Evolutionary conservation across 495 filamentous ascomycete species (phyloP).

Genomic region (Neurospora tetrasperma): DNA sequence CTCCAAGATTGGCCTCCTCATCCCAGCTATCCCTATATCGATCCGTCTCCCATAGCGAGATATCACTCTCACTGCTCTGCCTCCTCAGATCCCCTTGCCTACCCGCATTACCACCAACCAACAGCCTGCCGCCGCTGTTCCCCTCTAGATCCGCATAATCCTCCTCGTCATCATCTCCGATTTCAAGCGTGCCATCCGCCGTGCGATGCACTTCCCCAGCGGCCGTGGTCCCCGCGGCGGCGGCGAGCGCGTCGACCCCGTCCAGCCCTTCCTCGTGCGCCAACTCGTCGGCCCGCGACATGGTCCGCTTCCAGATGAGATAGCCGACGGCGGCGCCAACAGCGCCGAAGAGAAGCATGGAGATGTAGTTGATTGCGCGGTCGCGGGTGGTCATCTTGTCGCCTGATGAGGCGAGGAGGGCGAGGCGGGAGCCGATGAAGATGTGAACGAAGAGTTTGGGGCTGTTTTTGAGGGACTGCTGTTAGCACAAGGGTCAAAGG

Average conservation of each 20-base stretch:
- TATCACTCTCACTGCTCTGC: slow-evolving; percentile 40
- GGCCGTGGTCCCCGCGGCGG: slow-evolving; percentile 6
- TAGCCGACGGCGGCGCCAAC: slow-evolving; percentile 69
- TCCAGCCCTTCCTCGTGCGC: slow-evolving; percentile 67
- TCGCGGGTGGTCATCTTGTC: slow-evolving; percentile 55
- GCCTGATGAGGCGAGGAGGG: slow-evolving; percentile 54
- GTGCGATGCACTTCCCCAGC: slow-evolving; percentile 4
- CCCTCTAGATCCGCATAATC: slow-evolving; percentile 8
- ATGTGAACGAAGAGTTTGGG: slow-evolving; percentile 89
- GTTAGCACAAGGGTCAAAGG: neutral
- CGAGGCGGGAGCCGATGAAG: slow-evolving; percentile 73
- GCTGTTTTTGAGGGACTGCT: slow-evolving; percentile 9
- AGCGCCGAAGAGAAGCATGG: slow-evolving; percentile 57
- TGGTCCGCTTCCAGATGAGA: slow-evolving; percentile 79
- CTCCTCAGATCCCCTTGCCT: neutral
- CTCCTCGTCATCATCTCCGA: slow-evolving; percentile 19
- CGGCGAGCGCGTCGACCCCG: slow-evolving; percentile 12
- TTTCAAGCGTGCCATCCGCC: slow-evolving; percentile 11
- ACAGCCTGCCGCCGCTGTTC: neutral
- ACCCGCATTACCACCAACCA: neutral
- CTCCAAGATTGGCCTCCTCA: slow-evolving; percentile 6
- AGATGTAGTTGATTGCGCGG: slow-evolving; percentile 67
- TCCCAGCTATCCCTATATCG: slow-evolving; percentile 27
- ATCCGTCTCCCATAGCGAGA: slow-evolving; percentile 44
- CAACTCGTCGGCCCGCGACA: slow-evolving; percentile 72